Evolutionary conservation across 2,329 filamentous ascomycete species (phyloP), one percentile per base, ranked within the genome.

Genomic region (Fusarium sp.): DNA sequence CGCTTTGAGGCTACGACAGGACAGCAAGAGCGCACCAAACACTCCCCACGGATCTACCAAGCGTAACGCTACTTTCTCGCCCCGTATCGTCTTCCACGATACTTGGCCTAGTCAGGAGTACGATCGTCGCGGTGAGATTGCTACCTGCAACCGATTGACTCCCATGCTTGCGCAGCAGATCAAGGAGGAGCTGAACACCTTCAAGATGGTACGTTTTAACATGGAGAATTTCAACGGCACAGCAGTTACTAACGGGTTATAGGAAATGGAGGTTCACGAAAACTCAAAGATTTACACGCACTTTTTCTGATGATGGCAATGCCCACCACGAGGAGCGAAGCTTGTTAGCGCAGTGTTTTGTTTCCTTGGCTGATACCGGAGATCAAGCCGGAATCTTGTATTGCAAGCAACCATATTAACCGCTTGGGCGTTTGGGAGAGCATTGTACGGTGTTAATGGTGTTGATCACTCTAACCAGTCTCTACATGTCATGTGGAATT

Each of bases 261-360:
- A 98, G 96, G 96, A 99, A 86, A 99, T 99, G 96, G 96, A 98
- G 86, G 96, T 99, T 78, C 96, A 99, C 82, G 96, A 98, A 84
- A 94, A 92, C 81, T 98, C 96, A 75, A 99, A 98, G 86, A 95
- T 98, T 79, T 98, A 99, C 87, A 99, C 96, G 78, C 96, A 99
- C 88, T 99, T 99, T 89, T 98, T 99, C 88, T 99, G 90, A 95
- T 83, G 84, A 87, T 73, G 73, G 67, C 73, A 68, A 77, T 65
- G 72, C 58, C 74, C 67, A 76, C 61, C 63, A 69, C 52, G 60
- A 73, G 73, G 66, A 75, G 64, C 60, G 63, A 74, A 73, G 67
- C 70, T 74, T 75, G 64, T 72, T 69, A 73, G 63, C 52, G 54
- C 60, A 69, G 65, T 73, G 66, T 74, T 77, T 75, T 71, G 72